Base-by-base conservation (phyloP, 2,329 filamentous ascomycete species). In the Ramularia endophylla region DNA sequence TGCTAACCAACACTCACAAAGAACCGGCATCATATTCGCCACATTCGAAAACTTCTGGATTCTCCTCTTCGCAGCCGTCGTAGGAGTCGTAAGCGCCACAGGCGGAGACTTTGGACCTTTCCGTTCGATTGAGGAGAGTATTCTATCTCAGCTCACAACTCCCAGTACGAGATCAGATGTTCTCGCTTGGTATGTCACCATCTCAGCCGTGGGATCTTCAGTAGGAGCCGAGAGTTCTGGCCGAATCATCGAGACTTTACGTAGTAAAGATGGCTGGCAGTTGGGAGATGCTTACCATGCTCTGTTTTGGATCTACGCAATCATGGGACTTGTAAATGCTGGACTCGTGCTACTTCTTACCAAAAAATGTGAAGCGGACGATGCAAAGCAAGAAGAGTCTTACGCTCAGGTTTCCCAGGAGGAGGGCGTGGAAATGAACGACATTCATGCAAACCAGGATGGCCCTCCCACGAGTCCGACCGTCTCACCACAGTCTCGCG, bases 101-200 rank as follows among this genome's bases (percentile, higher is more conserved):
- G 80, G 80, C 5, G 74, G 77, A 12, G 81, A 84, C 50, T 81
- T 83, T 55, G 81, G 80, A 0, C 80, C 81, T 0, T 84, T 84
- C 50, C 67, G 80, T 27, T 77, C 77, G 3, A 76, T 85, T 22
- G 81, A 84, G 55, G 80, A 84, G 65, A 47, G 74, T 0, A 77
- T 75, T 25, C 57, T 83, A 6, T 75, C 78, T 4, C 77, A 82
- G 54, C 65, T 83, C 32, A 81, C 78, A 0, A 69, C 64, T 0
- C 68, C 72, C 0, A 60, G 67, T 20, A 74, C 71, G 1, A 65
- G 80, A 34, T 66, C 77, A 11, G 78, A 83, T 59, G 78, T 84
- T n/a, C 66, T 83, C 44, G 72, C 75, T 7, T 84, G 80, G 80
- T 81, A 84, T 52, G 72, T 81, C 29, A 77, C 73, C 12, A 68